These are phyloP conservation scores for Botrytis fragariae DNA, from an alignment of 2,329 filamentous ascomycete genomes.

Conservation along the genomic window DNA sequence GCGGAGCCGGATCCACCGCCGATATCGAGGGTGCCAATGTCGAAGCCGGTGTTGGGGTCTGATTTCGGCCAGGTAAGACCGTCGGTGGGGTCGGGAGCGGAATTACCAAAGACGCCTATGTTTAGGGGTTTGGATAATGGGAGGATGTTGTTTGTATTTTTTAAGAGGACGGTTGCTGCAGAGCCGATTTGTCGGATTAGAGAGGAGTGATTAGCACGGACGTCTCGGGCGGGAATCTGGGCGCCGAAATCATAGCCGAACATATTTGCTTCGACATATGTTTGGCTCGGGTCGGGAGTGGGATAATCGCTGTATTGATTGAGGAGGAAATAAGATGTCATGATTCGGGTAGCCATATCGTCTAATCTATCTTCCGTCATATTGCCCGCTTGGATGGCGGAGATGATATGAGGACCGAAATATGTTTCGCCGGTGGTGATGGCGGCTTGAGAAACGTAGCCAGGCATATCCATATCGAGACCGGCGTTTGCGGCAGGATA, in stretches of 20 bases:
- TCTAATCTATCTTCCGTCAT: slow-evolving; percentile 63
- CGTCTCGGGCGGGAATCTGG: slow-evolving; percentile 54
- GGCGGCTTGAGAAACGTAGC: background rate
- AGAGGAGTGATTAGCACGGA: slow-evolving; percentile 50
- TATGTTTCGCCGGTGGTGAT: slow-evolving; percentile 14
- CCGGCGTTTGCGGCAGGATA: slow-evolving; percentile 76
- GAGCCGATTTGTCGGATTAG: slow-evolving; percentile 47
- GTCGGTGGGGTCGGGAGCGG: slow-evolving; percentile 57
- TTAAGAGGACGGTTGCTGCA: slow-evolving; percentile 60
- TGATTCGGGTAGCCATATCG: slow-evolving; percentile 56
- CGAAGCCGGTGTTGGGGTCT: background rate
- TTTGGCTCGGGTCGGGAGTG: slow-evolving; percentile 44
- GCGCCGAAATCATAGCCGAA: slow-evolving; percentile 44
- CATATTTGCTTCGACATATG: slow-evolving; percentile 41
- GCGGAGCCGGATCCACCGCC: slow-evolving; percentile 42
- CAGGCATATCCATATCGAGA: slow-evolving; percentile 58
- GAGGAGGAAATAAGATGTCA: slow-evolving; percentile 55
- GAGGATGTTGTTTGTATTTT: slow-evolving; percentile 54
- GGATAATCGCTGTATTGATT: slow-evolving; percentile 49
- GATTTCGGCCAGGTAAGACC: slow-evolving; percentile 13
- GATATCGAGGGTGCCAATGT: slow-evolving; percentile 27
- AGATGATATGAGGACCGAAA: slow-evolving; percentile 36
- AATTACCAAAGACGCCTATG: slow-evolving; percentile 55
- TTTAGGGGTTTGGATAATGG: slow-evolving; percentile 54
- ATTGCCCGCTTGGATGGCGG: slow-evolving; percentile 61